Evolutionary conservation across 441 rosid genomes (phyloP), one percentile per base, ranked within the genome.

Genomic region (Biscutella auriculata): DNA sequence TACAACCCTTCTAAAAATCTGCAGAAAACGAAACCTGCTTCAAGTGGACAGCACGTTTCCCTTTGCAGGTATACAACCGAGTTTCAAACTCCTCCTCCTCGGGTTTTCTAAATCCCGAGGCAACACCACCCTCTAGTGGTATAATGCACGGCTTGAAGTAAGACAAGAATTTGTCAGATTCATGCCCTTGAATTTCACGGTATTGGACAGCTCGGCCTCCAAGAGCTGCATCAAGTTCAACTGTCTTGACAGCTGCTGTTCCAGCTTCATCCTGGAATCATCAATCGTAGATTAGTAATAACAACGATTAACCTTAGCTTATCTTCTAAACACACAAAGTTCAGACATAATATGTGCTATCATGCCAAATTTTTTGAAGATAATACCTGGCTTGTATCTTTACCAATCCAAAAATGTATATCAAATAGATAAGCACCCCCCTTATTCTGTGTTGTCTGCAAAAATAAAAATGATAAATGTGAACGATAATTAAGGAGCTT

Each of bases 201-300:
- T 89, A 76, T 71, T 86, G 97, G 67, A 89, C 97, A 34, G 97
- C 95, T 56, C 95, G 88, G 48, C 97, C 97, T 54, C 97, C 97
- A 62, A 89, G 88, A 70, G 53, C 81, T 25, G 90, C 90, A 77
- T 89, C 97, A 51, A 89, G 90, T 71, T 89, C 95, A 49, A 89
- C 83, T 50, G 95, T 78, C 74, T 89, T 89, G 55, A 84, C 79
- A 53, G 97, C 97, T 36, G 90, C 97, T 19, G 97, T 82, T 77
- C 97, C 97, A 53, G 97, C 85, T 78, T 89, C 97, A 75, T 89
- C 97, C 97, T 89, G 62, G 23, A 51, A 32, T 30, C 58, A 33
- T 54, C 62, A 49, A 27, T 11, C 16, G 9, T 8, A 62, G 28
- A 43, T 53, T 46, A 37, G 39, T 45, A 34, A 46, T 47, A 46